A percentile compares a stretch with the other conserved stretches of the same genome.
Conservation (phyloP, 495 filamentous ascomycete species). For the Pseudomonodictys pantanalensis region DNA sequence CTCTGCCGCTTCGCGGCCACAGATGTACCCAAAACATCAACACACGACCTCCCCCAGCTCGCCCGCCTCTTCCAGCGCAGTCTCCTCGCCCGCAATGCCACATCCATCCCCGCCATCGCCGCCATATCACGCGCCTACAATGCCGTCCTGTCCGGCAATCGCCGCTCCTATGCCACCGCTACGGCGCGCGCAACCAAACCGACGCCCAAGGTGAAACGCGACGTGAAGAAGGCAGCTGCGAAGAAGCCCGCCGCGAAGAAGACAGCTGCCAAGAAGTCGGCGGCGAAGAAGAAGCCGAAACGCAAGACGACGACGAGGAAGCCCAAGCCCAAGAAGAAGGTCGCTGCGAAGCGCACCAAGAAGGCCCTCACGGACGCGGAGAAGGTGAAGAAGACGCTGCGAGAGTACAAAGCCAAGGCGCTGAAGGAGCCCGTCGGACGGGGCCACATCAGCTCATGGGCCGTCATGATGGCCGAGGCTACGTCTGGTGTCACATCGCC, state of each 20-base stretch:
- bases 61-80: conserved; percentile 23
- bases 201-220: conserved; percentile 18
- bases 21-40: conserved; percentile 33
- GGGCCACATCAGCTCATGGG: conserved; percentile 17
- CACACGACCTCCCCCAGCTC: conserved; percentile 34
- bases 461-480: conserved; percentile 30
- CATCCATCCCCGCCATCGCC: conserved; percentile 8
- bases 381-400: conserved; percentile 14
- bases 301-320: conserved; percentile 4
- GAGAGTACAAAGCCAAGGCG: conserved; percentile 29
- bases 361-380: conserved; percentile 14
- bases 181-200: conserved; percentile 11
- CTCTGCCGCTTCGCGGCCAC: conserved; percentile 34
- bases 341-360: not conserved
- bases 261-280: conserved; percentile 7
- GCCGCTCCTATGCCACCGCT: conserved; percentile 33
- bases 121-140: conserved; percentile 23
- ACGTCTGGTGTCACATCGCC: not conserved
- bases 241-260: conserved; percentile 23
- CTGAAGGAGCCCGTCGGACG: conserved; percentile 27
- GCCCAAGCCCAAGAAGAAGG: conserved; percentile 21
- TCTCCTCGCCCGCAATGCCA: conserved; percentile 21
- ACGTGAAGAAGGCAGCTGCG: conserved; percentile 22
- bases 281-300: conserved; percentile 1
- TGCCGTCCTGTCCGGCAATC: conserved; percentile 4